Base-by-base conservation (phyloP, 345 rosid species). In the Gossypium arboreum region DNA sequence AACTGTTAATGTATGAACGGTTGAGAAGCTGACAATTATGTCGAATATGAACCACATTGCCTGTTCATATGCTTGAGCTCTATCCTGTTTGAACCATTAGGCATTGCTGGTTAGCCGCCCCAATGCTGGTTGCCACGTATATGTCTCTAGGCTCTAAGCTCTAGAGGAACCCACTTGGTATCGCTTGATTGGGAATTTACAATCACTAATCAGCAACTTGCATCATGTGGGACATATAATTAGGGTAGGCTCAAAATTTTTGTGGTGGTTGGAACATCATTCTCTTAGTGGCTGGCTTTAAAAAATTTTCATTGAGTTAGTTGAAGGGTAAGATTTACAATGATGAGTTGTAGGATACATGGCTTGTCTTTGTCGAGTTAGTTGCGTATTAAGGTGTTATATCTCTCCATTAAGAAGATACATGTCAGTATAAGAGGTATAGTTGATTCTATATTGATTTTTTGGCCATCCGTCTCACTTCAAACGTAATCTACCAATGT, bases 191-290 rank as follows among this genome's bases (percentile, higher is more conserved):
- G 20, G 62, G 18, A 60, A 12, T 47, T 47, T 18, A 39, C 57
- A 48, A 39, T 61, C 54, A 57, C 65, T 60, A 58, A 44, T 61
- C 54, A 57, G 69, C 65, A 58, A 44, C 50, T 68, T 39, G 27
- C 64, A 73, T 70, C 56, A 58, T 69, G 39, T 12, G 63, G 62
- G 61, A n/a, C 57, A 12, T 11, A 22, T 54, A n/a, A 54, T 20
- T 20, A 59, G 12, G 68, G 9, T 63, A 58, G 77, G 44, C 1
- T 34, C 41, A 34, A 34, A 34, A 4, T 34, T 34, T 34, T 34
- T 34, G 71, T 47, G 73, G 73, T 71, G 12, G 82, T 79, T 81
- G 61, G 59, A 62, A 72, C 72, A 63, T 79, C 71, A n/a, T 56
- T 74, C 56, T 74, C 82, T 10, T 13, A 29, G 45, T 41, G 61